Evolutionary conservation across 345 rosid genomes (phyloP), one percentile per base, ranked within the genome.

Genomic region (Gossypium longicalyx): DNA sequence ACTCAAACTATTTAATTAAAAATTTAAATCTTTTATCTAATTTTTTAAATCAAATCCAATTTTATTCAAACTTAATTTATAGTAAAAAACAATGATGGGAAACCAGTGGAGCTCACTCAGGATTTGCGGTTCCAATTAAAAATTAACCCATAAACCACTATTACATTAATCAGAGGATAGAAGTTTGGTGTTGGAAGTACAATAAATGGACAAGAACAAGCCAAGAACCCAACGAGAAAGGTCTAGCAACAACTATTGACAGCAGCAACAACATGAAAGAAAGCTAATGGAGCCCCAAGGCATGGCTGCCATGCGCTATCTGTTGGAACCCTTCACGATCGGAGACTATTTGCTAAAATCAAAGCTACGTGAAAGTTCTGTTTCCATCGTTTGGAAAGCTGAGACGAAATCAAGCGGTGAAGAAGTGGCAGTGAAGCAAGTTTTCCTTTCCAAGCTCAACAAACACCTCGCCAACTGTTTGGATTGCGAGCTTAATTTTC

Each of bases 371-470:
- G 88, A 79, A 80, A 80, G 89, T 54, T 80, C 79, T 22, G 34
- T 76, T 2, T 85, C 89, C 41, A 75, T 80, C 0, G 88, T 89
- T 53, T 91, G 92, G 93, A 76, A 77, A 71, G 89, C 85, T 2
- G 80, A 79, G 73, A 85, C 79, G 85, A 74, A 49, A 22, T 41
- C 62, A 47, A 83, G 85, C 25, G 87, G 89, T 57, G 84, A 85
- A 58, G 83, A 65, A 58, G 87, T 87, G 48, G 97, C 81, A 17
- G 78, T 91, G 77, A 91, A 87, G 87, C 88, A 88, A 72, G 84
- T 89, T 66, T 61, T 78, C 79, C 86, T 84, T 57, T 76, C 87
- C 0, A 89, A 80, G 60, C 87, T 88, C 80, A 91, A 76, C 75
- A 73, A 59, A 15, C 87, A 82, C 74, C 87, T 88, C 78, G 75